Base-by-base conservation (phyloP, 1,284 basidiomycete species). In the Mycena citricolor region DNA sequence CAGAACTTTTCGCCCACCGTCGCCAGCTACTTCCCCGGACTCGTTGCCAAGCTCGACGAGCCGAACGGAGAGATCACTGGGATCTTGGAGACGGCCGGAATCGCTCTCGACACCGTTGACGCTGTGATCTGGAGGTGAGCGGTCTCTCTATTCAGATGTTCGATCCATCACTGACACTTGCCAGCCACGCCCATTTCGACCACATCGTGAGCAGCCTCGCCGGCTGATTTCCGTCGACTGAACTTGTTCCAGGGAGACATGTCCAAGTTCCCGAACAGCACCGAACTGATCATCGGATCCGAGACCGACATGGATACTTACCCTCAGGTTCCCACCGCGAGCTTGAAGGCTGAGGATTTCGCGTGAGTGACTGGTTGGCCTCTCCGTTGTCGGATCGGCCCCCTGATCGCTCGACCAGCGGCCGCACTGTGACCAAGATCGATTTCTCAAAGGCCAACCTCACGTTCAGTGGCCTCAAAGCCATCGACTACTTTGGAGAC, bases 121-220 rank as follows among this genome's bases (percentile, higher is more conserved):
- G 39, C 48, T 6, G 54, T 59, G 1, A 54, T 58, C 30, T 59
- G 58, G 58, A 58, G 57, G 57, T 57, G 14, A 30, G 46, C 32
- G 25, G 3, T 26, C 7, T 40, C 8, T n/a, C 19, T 2, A 17
- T 20, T 19, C 30, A 20, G 21, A 3, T 24, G 21, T 12, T 4
- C 4, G 21, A 12, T 22, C 11, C 29, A 8, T 20, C 5, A 6
- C 23, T 23, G 24, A 21, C 23, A 20, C 19, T 11, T 26, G 4
- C 19, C 19, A 59, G 56, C 31, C 54, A 57, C 26, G 42, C 51
- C 21, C 57, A 59, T 31, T 50, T 55, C 21, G 57, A 59, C 37
- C 57, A 59, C 34, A 53, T 47, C 12, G 36, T 39, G 32, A 20
- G 45, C 41, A 13, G 29, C 19, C 14, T 17, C 13, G 22, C 5